Conservation (phyloP, 768 basidiomycete genomes). For the Leucocoprinus birnbaumii region DNA sequence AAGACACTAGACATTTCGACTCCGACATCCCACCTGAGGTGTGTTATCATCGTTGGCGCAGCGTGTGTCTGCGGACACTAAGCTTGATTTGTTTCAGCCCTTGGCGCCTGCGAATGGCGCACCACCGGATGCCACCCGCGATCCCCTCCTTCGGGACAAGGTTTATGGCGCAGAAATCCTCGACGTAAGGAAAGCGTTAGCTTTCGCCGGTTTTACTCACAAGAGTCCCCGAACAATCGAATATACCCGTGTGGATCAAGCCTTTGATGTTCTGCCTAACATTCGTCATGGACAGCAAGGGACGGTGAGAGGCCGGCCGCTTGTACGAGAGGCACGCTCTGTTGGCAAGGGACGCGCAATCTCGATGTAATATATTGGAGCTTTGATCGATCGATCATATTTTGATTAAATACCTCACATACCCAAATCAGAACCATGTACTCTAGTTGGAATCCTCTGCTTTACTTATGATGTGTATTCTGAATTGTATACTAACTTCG, state of each 20-base stretch:
- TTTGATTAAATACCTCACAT: conserved; percentile 12
- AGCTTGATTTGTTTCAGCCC: conserved; percentile 55
- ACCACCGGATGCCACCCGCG: conserved; percentile 79
- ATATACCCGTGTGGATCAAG: conserved; percentile 73
- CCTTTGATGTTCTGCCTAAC: conserved; percentile 58
- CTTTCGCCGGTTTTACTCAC: conserved; percentile 90
- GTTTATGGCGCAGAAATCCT: conserved; percentile 84
- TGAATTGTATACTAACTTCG: not conserved
- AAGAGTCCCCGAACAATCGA: conserved; percentile 80
- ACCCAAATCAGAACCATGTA: conserved; percentile 9
- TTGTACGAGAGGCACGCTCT: conserved; percentile 58
- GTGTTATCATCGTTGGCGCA: conserved; percentile 27
- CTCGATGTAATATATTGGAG: conserved; percentile 57
- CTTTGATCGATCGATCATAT: conserved; percentile 20
- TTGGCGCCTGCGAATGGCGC: conserved; percentile 87
- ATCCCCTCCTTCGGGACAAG: conserved; percentile 85
- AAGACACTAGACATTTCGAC: conserved; percentile 95
- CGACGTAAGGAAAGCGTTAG: conserved; percentile 86
- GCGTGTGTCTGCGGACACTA: conserved; percentile 22
- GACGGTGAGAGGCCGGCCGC: conserved; percentile 62
- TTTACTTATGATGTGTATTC: not conserved
- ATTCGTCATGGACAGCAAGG: conserved; percentile 38
- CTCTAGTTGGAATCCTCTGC: not conserved
- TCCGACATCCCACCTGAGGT: conserved; percentile 92
- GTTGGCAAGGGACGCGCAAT: conserved; percentile 77